Percentiles rank a stretch among this genome's conserved stretches.
phyloP scores from a whole-genome alignment of 495 filamentous ascomycete genomes.

The Daldinia concentrica region DNA sequence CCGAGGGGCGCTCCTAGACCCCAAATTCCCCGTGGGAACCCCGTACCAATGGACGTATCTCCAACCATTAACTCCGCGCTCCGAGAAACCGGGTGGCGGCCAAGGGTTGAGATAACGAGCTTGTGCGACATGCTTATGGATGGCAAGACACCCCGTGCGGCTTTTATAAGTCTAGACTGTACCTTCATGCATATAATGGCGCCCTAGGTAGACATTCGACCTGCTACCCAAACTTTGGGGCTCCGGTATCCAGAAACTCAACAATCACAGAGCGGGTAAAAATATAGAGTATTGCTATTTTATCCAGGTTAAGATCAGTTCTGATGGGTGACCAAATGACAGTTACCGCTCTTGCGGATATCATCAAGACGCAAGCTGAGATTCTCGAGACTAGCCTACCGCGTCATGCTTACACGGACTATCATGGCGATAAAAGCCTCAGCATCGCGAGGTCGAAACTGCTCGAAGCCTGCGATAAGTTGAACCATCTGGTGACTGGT shows the following conservation, averaged over 20 bases:
- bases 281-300: neutral
- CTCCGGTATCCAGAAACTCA: conserved; percentile 5
- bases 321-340: conserved; percentile 43
- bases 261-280: conserved; percentile 6
- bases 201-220: conserved; percentile 2
- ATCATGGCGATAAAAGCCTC: conserved; percentile 43
- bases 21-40: conserved; percentile 32
- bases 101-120: conserved; percentile 28
- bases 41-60: conserved; percentile 26
- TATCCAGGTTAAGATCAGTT: neutral
- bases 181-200: conserved; percentile 28
- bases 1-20: neutral
- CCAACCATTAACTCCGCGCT: conserved; percentile 36
- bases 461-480: conserved; percentile 41
- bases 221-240: conserved; percentile 7
- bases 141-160: conserved; percentile 35
- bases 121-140: conserved; percentile 28
- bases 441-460: conserved; percentile 39
- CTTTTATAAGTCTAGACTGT: conserved; percentile 34
- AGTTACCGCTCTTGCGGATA: conserved; percentile 39
- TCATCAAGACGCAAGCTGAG: conserved; percentile 37
- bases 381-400: conserved; percentile 38
- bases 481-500: conserved; percentile 38
- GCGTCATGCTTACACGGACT: conserved; percentile 35
- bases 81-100: conserved; percentile 22